A percentile compares a stretch with the other conserved stretches of the same genome.
Conservation (phyloP, 192 early-diverging fungal species). For the Pilobolus umbonatus region DNA sequence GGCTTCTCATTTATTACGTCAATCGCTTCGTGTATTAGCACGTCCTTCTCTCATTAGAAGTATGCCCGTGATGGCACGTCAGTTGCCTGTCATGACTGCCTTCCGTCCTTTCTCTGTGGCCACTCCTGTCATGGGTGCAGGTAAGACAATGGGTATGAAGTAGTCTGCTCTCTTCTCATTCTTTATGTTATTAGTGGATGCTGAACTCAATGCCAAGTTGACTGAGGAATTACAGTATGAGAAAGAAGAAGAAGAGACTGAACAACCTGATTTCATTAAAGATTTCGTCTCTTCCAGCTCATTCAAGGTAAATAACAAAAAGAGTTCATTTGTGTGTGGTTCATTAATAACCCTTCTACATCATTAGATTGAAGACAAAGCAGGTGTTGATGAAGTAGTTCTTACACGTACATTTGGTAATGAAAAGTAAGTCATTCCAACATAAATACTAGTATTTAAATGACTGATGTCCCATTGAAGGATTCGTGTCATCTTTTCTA, state of each 20-base stretch:
- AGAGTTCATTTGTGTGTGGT: background rate
- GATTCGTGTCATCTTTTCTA: slow-evolving; percentile 83
- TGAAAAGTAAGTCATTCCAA: slow-evolving; percentile 63
- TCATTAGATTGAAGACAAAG: slow-evolving; percentile 71
- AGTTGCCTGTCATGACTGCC: slow-evolving; percentile 12
- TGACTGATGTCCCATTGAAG: slow-evolving; percentile 27
- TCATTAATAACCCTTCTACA: background rate
- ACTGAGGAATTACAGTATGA: slow-evolving; percentile 75
- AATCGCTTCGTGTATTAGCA: slow-evolving; percentile 15
- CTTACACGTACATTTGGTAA: slow-evolving; percentile 83
- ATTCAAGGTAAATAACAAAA: slow-evolving; percentile 44
- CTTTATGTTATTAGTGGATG: slow-evolving; percentile 43
- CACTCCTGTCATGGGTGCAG: slow-evolving; percentile 5
- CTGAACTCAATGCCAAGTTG: slow-evolving; percentile 67
- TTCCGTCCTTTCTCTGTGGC: slow-evolving; percentile 17
- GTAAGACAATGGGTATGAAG: too few relatives aligned
- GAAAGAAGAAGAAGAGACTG: slow-evolving; percentile 50
- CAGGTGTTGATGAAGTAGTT: slow-evolving; percentile 72
- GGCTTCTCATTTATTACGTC: slow-evolving; percentile 18
- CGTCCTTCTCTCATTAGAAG: slow-evolving; percentile 9
- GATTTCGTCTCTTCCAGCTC: slow-evolving; percentile 61
- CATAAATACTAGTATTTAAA: background rate
- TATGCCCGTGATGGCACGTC: background rate
- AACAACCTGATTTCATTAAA: slow-evolving; percentile 65
- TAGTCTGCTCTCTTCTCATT: background rate